Percentiles rank a stretch among this genome's conserved stretches.
These are phyloP conservation scores for Tuber indicum DNA, from an alignment of 495 filamentous ascomycete species.

Conservation along the genomic window DNA sequence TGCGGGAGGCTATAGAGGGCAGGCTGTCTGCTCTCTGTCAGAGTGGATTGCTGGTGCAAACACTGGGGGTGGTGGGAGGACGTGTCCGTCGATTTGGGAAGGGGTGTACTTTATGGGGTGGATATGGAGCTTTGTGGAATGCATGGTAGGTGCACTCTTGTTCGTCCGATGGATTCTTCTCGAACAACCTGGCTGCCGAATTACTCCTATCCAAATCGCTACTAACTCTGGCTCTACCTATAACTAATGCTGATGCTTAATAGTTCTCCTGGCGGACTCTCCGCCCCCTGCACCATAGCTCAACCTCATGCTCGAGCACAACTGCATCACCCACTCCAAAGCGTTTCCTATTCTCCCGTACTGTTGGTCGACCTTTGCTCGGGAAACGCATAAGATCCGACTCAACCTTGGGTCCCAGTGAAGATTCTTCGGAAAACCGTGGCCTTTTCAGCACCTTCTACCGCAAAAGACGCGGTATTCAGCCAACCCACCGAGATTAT, in stretches of 20 bases:
- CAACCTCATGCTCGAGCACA: neutral
- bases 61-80: conserved; percentile 1
- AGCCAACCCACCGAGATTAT: neutral
- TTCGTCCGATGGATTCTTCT: neutral
- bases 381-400: conserved; percentile 38
- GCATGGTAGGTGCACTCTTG: conserved; percentile 31
- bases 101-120: conserved; percentile 40
- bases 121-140: conserved; percentile 40
- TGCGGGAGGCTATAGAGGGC: conserved; percentile 34
- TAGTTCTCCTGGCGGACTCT: conserved; percentile 36
- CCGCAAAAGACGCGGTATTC: conserved; percentile 31
- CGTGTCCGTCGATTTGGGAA: conserved; percentile 33
- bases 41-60: conserved; percentile 12
- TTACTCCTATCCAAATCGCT: neutral
- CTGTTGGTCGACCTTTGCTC: conserved; percentile 18
- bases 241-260: neutral
- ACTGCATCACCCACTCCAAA: neutral
- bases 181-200: neutral
- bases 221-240: neutral
- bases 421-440: conserved; percentile 16
- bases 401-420: conserved; percentile 15
- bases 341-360: conserved; percentile 11
- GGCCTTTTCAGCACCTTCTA: conserved; percentile 22
- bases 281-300: conserved; percentile 14
- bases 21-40: conserved; percentile 6